Evolutionary conservation across 2,329 filamentous ascomycete species (phyloP), one percentile per base, ranked within the genome.

Genomic region (Amauroascus verrucosus): DNA sequence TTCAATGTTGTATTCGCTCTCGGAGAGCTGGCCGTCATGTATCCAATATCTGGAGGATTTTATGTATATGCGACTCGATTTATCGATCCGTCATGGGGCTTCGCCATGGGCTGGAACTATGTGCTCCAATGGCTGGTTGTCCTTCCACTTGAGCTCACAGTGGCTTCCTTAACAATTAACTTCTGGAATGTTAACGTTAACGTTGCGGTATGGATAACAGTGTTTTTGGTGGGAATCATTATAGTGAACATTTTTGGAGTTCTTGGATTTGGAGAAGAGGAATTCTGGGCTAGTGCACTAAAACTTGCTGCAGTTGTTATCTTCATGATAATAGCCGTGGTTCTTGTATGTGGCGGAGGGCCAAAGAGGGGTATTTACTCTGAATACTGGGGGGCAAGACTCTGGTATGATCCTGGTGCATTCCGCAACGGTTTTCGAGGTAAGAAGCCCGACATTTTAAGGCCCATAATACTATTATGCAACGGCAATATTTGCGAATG

Each of bases 301-400:
- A 95, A 95, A 65, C 80, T 94, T 43, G 76, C 83, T 24, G 86
- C 88, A 37, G 81, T 94, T 16, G 84, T 93, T 57, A 86, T 85
- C 53, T 93, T 90, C 70, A 88, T 91, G 82, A 80, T 95, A 50
- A 79, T 95, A 5, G 89, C 86, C 6, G 82, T 94, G 53, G 81
- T 94, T 52, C 68, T 75, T 54, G 68, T 72, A 53, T 69, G 68
- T 46, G 71, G 71, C 38, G 72, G 71, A 52, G 68, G 68, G 2
- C 69, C 70, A 22, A 72, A 60, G 6, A 62, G 64, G 7, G 70
- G 67, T 6, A 57, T 62, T 16, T 59, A 58, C 41, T 40, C 49
- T 26, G 56, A 61, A 24, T 68, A 67, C 44, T 59, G 60, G 53
- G 84, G 84, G 1, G 86, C 86, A 64, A 69, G 74, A 35, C 86